Base-by-base conservation (phyloP, 345 rosid species). In the Noccaea bulbosa region DNA sequence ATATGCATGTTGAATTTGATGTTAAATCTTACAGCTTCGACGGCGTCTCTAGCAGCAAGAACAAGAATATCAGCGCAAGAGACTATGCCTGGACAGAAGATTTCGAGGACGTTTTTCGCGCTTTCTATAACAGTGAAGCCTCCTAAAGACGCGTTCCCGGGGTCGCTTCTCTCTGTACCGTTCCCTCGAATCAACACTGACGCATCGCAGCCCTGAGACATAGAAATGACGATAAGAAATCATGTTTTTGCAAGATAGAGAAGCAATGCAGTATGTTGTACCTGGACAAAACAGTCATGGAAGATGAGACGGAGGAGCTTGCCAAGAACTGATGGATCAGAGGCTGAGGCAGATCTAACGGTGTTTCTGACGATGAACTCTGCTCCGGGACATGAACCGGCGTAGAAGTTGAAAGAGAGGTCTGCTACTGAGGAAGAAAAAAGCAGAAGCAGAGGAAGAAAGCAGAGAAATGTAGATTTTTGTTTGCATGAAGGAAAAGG, bases 201-300 rank as follows among this genome's bases (percentile, higher is more conserved):
- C 6, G 85, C 96, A 85, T 93, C 98, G 48, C 97, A 93, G 20
- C 96, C 98, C 97, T 90, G 72, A 55, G 55, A 63, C 58, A 57
- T 47, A 3, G 4, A 20, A 33, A 44, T 6, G 4, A 10, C 16
- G 24, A 6, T 4, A 11, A 40, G 17, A 51, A 45, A 8, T 44
- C 39, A 44, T 44, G 52, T n/a, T 43, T 11, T 59, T 7, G 17
- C 10, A 46, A 9, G n/a, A 4, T 8, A 30, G 66, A 5, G 33
- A 49, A 50, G 34, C 14, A 9, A 66, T 24, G 27, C 39, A 64
- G 4, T 64, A 5, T 55, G 15, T 46, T 52, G 4, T n/a, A 90
- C 98, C 83, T 90, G 87, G 6, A 90, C 93, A 30, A 93, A 87
- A 81, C 98, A 90, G 68, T 90, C 98, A 50, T 90, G 97, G 80